Evolutionary conservation across 768 basidiomycete genomes (phyloP), one percentile per base, ranked within the genome.

Genomic region (Collybiopsis confluens): DNA sequence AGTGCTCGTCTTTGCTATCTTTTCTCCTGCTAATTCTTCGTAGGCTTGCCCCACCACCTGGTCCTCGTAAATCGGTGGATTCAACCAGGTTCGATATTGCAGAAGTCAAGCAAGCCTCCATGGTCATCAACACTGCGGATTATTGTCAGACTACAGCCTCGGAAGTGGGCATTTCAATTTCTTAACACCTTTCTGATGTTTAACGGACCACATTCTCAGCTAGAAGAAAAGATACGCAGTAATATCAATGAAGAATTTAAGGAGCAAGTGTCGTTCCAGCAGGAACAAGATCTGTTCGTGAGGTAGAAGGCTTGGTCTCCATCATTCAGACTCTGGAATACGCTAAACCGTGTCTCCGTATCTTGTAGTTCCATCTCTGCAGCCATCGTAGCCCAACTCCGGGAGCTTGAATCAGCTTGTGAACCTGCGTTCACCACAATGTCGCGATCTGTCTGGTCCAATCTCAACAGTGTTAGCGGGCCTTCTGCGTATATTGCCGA

Each of bases 91-190:
- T 84, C 28, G 94, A 97, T 64, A 57, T 79, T 7, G 75, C 75
- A 3, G 86, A 94, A 55, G 67, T 98, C 28, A 85, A 82, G 61
- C 90, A 89, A 57, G 84, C 90, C 0, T 94, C 92, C 64, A 73
- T 92, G n/a, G 71, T 96, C 23, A 85, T 99, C 64, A 98, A 99
- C 63, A 99, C 97, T 0, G 96, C 95, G 1, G 95, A 98, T 64
- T 99, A 98, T 65, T 99, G 97, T 64, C 90, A 94, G 58, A 83
- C 82, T 1, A 99, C 96, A 2, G 91, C 95, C 1, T 64, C 83
- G 18, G 92, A 97, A 80, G 94, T 88, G 61, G 9, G 73, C 55
- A 10, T 43, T 6, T 9, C 24, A 18, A 10, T 44, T 45, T 30
- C 23, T 13, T 30, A 18, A 28, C 13, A 5, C 20, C 15, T 36